Percentiles rank a stretch among this genome's conserved stretches.
phyloP scores from a whole-genome alignment of 202 grass and related monocot species.

The Panicum virgatum region DNA sequence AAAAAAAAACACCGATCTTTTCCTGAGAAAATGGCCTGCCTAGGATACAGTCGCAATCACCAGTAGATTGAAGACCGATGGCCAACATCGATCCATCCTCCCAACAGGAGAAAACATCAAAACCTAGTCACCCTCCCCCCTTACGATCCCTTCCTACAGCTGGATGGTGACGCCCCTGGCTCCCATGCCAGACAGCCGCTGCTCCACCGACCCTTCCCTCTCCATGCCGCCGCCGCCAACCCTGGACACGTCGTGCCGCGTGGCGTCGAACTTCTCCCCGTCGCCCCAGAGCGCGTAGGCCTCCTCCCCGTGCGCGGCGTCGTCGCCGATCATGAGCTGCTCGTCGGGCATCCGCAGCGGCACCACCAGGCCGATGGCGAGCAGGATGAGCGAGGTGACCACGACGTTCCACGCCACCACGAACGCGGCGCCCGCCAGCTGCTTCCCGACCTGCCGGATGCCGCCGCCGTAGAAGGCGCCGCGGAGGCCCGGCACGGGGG shows the following conservation, averaged over 20 bases:
- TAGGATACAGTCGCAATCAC: too few relatives aligned
- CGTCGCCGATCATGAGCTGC: conserved; percentile 73
- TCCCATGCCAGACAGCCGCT: conserved; percentile 39
- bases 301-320: conserved; percentile 80
- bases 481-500: conserved; percentile 36
- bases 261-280: conserved; percentile 77
- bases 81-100: too few relatives aligned
- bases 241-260: conserved; percentile 53
- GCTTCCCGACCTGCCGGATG: conserved; percentile 52
- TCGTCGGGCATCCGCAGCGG: conserved; percentile 76
- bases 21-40: too few relatives aligned
- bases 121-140: background rate
- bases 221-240: conserved; percentile 10
- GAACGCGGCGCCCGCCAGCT: conserved; percentile 55
- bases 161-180: conserved; percentile 84
- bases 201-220: conserved; percentile 45
- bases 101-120: too few relatives aligned
- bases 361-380: conserved; percentile 53
- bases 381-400: conserved; percentile 60
- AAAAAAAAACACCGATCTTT: too few relatives aligned
- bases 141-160: conserved; percentile 41
- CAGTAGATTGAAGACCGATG: too few relatives aligned
- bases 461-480: conserved; percentile 74
- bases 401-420: conserved; percentile 58
- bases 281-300: conserved; percentile 84